Base-by-base conservation (phyloP, 2,329 filamentous ascomycete genomes). In the Fusarium napiforme region DNA sequence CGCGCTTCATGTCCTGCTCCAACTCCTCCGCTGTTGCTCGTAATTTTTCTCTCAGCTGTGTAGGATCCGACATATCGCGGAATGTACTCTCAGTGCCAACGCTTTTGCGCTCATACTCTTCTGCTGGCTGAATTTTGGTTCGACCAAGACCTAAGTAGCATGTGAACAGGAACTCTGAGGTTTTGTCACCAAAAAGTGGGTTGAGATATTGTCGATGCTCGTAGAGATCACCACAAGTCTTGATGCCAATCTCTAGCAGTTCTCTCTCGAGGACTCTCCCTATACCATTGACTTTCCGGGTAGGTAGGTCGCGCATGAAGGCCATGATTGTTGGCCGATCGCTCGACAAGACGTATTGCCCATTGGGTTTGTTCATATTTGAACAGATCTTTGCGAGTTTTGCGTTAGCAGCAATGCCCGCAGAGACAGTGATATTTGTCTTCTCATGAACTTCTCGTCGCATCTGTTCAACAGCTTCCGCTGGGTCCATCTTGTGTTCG, bases 61-160 rank as follows among this genome's bases (percentile, higher is more conserved):
- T 81, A 19, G 91, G 89, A 60, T 92, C 91, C 4, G 89, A 89
- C 78, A 97, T 90, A 55, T 98, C 95, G 43, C 88, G 86, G 77
- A 99, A 99, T 0, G 96, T 98, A 70, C 92, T 93, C 82, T 99
- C 96, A 0, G 95, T 98, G 23, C 96, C 96, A 2, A 98, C 93
- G 73, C 94, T 97, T 81, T 98, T 98, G 21, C 96, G 90, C 79
- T 97, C 94, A 74, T 95, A 94, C 64, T 96, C 94, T 77, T 97
- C 95, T 1, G 93, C 93, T 1, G 95, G 96, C 67, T 96, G 93
- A 8, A 98, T 89, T 46, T 89, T 90, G 1, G 96, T 98, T 37
- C 95, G 88, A 2, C 96, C 96, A 0, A 98, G 86, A 2, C 96
- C 96, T 1, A 98, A 87, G 75, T 97, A 93, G 77, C 93, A 95